Evolutionary conservation across 1,284 basidiomycete species (phyloP).

Genomic region (Porodaedalea pini): DNA sequence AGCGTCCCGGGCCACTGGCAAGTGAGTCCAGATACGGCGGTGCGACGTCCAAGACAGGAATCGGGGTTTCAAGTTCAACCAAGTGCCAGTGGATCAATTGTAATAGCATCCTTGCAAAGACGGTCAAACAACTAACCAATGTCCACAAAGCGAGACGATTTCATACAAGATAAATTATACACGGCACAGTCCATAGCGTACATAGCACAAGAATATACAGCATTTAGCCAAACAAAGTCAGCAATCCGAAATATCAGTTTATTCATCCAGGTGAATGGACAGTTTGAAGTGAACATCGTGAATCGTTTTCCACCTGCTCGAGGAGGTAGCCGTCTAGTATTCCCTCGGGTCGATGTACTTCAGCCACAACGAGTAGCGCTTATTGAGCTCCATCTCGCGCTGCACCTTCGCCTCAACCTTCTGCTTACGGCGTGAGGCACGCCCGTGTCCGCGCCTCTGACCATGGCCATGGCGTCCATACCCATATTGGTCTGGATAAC

Average conservation of each 20-base stretch:
- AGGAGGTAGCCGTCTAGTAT: too few relatives aligned
- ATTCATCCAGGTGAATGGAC: not conserved
- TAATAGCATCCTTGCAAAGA: too few relatives aligned
- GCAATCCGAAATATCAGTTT: not conserved
- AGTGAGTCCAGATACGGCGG: too few relatives aligned
- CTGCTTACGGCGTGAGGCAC: constrained; percentile 40
- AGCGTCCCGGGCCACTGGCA: too few relatives aligned
- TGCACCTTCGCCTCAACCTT: constrained; percentile 55
- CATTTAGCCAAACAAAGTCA: not conserved
- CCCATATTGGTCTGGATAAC: constrained; percentile 27
- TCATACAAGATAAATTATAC: not conserved
- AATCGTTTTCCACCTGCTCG: too few relatives aligned
- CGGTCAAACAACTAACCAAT: too few relatives aligned
- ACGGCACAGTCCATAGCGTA: not conserved
- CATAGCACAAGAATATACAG: not conserved
- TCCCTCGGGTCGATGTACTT: constrained; percentile 37
- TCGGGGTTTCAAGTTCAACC: too few relatives aligned
- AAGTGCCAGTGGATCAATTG: too few relatives aligned
- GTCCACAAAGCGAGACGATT: too few relatives aligned
- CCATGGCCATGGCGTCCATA: constrained; percentile 33
- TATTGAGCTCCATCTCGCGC: constrained; percentile 55
- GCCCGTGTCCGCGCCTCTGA: constrained; percentile 36
- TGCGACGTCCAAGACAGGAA: too few relatives aligned
- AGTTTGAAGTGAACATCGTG: too few relatives aligned
- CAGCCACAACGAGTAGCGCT: constrained; percentile 59